Percentiles rank a stretch among this genome's conserved stretches.
Evolutionary conservation across 179 eudicot genomes (phyloP).

Genomic region (Silene vulgaris): DNA sequence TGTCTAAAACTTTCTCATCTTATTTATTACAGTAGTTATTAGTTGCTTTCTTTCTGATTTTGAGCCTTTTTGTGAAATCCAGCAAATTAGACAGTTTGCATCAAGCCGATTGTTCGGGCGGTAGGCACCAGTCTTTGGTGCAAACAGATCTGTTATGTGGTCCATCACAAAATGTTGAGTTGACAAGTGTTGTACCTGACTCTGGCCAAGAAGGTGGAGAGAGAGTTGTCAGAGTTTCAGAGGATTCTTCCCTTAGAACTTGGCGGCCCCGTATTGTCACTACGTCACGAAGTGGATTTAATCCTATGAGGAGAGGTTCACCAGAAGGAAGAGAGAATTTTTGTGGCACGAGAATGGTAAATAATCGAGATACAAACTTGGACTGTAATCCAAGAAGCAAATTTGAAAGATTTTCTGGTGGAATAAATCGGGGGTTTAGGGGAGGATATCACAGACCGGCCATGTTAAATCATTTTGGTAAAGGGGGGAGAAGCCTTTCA

Average conservation of each 20-base stretch:
- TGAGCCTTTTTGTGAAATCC: conserved; percentile 25
- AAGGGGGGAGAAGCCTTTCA: conserved; percentile 48
- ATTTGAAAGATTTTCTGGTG: conserved; percentile 29
- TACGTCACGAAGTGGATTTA: conserved; percentile 30
- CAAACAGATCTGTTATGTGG: conserved; percentile 26
- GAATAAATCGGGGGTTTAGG: conserved; percentile 39
- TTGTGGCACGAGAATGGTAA: conserved; percentile 27
- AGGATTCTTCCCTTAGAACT: conserved; percentile 28
- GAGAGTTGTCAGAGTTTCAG: conserved; percentile 17
- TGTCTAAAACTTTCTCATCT: not conserved
- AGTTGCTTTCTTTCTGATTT: conserved; percentile 12
- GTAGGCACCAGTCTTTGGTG: conserved; percentile 29
- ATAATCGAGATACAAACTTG: conserved; percentile 28
- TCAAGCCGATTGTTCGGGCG: conserved; percentile 34
- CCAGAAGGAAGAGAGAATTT: conserved; percentile 37
- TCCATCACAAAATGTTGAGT: conserved; percentile 27
- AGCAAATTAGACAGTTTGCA: conserved; percentile 25
- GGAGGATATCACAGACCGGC: conserved; percentile 44
- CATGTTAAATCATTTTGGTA: conserved; percentile 31
- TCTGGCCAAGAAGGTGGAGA: conserved; percentile 28
- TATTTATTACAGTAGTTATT: not conserved
- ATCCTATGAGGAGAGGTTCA: conserved; percentile 38
- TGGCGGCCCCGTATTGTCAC: conserved; percentile 30
- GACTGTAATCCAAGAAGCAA: conserved; percentile 34
- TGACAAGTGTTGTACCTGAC: conserved; percentile 28